These are phyloP conservation scores for Podaxis pistillaris DNA, from an alignment of 768 basidiomycete genomes.

Conservation along the genomic window DNA sequence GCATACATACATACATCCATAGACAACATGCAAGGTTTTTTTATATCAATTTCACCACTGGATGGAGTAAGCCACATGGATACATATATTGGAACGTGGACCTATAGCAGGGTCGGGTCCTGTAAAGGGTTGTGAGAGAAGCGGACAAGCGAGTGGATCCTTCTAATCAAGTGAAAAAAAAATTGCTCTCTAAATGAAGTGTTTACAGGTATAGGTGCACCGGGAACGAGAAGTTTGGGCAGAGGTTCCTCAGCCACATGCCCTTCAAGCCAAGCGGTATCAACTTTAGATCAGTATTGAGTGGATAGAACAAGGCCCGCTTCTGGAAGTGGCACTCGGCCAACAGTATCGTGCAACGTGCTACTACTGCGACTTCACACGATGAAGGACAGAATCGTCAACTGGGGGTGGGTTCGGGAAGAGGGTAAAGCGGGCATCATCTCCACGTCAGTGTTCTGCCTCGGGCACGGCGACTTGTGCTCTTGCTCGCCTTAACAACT, in stretches of 20 bases:
- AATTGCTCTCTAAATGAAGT: not conserved
- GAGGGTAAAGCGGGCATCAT: conserved; percentile 4
- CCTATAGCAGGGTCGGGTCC: not conserved
- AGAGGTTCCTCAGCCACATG: conserved; percentile 5
- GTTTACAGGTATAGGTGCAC: not conserved
- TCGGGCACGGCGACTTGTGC: conserved; percentile 9
- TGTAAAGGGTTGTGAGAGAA: not conserved
- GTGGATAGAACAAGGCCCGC: not conserved
- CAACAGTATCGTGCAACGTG: not conserved
- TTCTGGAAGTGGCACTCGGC: not conserved
- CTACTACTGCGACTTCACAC: not conserved
- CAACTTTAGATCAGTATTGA: too few relatives aligned
- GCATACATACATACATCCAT: conserved; percentile 12
- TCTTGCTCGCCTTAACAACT: not conserved
- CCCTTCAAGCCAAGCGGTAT: not conserved
- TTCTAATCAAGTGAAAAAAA: not conserved
- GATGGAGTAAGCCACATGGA: not conserved
- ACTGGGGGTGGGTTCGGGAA: not conserved
- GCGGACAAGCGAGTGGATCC: conserved; percentile 11
- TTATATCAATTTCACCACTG: not conserved
- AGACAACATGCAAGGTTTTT: conserved; percentile 14
- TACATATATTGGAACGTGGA: not conserved
- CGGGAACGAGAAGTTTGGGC: not conserved
- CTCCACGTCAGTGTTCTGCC: not conserved
- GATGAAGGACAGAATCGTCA: not conserved